These are phyloP conservation scores for Pholiota conissans DNA, from an alignment of 768 basidiomycete genomes.

Conservation along the genomic window DNA sequence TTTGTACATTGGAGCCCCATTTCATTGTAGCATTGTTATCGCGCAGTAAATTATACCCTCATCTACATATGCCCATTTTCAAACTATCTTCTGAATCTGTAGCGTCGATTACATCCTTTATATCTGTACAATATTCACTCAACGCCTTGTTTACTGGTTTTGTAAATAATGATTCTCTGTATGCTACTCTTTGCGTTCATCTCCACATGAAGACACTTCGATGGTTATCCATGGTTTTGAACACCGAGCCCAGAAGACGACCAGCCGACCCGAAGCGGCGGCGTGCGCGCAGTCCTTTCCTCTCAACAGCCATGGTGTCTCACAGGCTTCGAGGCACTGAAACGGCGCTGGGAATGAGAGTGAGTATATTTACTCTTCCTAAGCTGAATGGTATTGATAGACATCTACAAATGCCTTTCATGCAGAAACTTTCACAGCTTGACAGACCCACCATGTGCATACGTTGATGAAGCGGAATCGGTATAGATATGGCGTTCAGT, in stretches of 20 bases:
- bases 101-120: not conserved
- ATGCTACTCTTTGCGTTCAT: not conserved
- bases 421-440: not conserved
- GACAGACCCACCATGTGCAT: not conserved
- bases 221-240: too few species aligned
- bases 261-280: too few species aligned
- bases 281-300: too few species aligned
- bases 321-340: too few species aligned
- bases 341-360: too few species aligned
- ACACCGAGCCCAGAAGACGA: too few species aligned
- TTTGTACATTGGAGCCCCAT: not conserved
- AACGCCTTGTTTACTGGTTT: not conserved
- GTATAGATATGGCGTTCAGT: not conserved
- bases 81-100: not conserved
- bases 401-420: not conserved
- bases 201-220: too few species aligned
- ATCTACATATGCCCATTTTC: not conserved
- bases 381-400: too few species aligned
- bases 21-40: not conserved
- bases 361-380: too few species aligned
- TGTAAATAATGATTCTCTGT: not conserved
- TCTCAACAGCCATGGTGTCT: too few species aligned
- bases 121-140: not conserved
- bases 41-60: not conserved
- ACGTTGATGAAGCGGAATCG: not conserved